Percentiles rank a stretch among this genome's conserved stretches.
Evolutionary conservation across 306 rosid genomes (phyloP).

Genomic region (Prosopis cineraria): DNA sequence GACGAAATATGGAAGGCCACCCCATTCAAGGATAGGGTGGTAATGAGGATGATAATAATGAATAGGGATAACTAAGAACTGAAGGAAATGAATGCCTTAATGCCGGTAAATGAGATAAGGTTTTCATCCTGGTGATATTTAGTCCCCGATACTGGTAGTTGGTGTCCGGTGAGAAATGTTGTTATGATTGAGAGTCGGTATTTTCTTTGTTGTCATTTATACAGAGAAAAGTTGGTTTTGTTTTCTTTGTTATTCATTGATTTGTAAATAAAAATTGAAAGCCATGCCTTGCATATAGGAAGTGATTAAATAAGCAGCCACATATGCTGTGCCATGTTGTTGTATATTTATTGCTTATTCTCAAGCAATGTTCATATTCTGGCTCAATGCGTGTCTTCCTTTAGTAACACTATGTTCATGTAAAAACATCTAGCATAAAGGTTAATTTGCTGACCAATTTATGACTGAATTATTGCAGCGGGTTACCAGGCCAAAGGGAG

Average conservation of each 20-base stretch:
- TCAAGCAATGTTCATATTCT: background rate
- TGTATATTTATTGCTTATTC: background rate
- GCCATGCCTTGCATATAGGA: background rate
- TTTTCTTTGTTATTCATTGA: background rate
- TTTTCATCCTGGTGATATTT: background rate
- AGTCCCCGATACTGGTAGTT: background rate
- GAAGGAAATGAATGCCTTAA: background rate
- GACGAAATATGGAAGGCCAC: background rate
- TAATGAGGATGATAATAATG: slow-evolving; percentile 11
- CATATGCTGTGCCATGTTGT: background rate
- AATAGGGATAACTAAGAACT: background rate
- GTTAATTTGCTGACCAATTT: slow-evolving; percentile 20
- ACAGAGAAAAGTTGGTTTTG: background rate
- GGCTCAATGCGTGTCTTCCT: slow-evolving; percentile 12
- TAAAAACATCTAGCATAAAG: slow-evolving; percentile 2
- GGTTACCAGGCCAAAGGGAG: slow-evolving; percentile 86
- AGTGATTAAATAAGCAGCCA: background rate
- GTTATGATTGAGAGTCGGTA: background rate
- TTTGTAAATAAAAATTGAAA: background rate
- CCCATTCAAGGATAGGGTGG: background rate
- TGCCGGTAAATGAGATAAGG: background rate
- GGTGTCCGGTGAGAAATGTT: background rate
- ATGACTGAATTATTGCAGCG: slow-evolving; percentile 56
- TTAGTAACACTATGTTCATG: background rate
- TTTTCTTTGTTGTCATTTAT: background rate